These are phyloP conservation scores for Monascus ruber DNA, from an alignment of 2,329 filamentous ascomycete species.

Conservation along the genomic window DNA sequence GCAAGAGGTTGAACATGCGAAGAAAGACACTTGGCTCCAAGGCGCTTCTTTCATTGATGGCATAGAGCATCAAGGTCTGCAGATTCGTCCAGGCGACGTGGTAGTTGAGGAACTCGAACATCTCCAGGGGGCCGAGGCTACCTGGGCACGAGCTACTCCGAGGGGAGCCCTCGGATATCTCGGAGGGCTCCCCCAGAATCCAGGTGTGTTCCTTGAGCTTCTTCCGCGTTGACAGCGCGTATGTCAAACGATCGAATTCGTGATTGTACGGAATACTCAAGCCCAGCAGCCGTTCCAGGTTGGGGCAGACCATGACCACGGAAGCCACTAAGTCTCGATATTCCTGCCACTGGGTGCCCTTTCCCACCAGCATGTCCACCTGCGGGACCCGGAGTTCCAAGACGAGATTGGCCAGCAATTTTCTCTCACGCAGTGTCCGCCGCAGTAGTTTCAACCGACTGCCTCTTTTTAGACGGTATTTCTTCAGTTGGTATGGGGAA, in stretches of 20 bases:
- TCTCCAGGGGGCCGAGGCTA: constrained; percentile 40
- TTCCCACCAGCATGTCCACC: constrained; percentile 31
- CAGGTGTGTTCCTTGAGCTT: constrained; percentile 46
- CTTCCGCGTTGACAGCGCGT: constrained; percentile 44
- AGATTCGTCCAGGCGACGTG: constrained; percentile 42
- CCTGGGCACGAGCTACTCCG: constrained; percentile 25
- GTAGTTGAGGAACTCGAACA: constrained; percentile 41
- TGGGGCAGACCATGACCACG: constrained; percentile 48
- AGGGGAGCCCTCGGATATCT: constrained; percentile 27
- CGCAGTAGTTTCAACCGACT: constrained; percentile 43
- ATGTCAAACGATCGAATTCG: constrained; percentile 43
- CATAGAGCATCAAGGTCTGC: constrained; percentile 43
- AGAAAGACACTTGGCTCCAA: constrained; percentile 46
- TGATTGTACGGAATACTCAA: constrained; percentile 43
- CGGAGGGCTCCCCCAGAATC: constrained; percentile 39
- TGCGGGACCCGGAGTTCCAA: constrained; percentile 43
- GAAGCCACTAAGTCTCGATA: constrained; percentile 44
- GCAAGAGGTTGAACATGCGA: constrained; percentile 42
- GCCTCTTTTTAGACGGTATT: constrained; percentile 38
- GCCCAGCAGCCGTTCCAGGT: constrained; percentile 43
- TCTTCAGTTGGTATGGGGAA: constrained; percentile 34
- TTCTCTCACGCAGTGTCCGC: constrained; percentile 42
- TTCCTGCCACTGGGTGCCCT: constrained; percentile 33
- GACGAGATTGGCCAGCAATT: constrained; percentile 41
- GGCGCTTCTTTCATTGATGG: constrained; percentile 30